Base-by-base conservation (phyloP, 1,139 yeast genomes). In the Candida sojae region DNA sequence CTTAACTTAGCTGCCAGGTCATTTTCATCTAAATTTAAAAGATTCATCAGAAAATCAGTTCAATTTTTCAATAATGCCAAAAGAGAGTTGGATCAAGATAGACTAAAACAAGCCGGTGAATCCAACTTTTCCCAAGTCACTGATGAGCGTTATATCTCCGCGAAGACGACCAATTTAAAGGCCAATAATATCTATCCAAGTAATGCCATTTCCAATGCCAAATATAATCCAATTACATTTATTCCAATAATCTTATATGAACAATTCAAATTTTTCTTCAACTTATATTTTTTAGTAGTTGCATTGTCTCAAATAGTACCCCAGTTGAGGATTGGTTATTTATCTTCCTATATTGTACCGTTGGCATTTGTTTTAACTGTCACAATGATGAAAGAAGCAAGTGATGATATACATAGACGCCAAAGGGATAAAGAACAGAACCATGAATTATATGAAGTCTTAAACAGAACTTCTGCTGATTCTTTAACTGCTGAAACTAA, bases 261-360 rank as follows among this genome's bases (percentile, higher is more conserved):
- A 64, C 99, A 95, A 71, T 95, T 95, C 82, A 91, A 91, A 69
- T 93, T 93, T 66, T 95, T 95, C 67, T 95, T 91, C 77, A 95
- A 95, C 67, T 72, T 95, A 46, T 95, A 95, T 67, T 95, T 95
- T 63, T 71, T 95, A 47, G 63, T 95, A 37, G 99, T 95, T 54
- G 99, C 99, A 21, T 76, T 95, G 50, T 91, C 98, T 2, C 99
- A 95, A 67, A 85, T 87, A 4, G 77, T 95, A n/a, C 97, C 98
- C 0, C 90, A 85, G 11, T 75, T 95, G 50, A 76, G 98, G 56
- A 93, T 95, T 35, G 99, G 99, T 8, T 95, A 92, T 62, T 73
- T 95, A 40, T 88, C 96, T 1, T 88, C 97, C 2, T 95, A 95
- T 64, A 78, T 95, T 35, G 97, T 92, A 6, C 99, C 99, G 0